phyloP scores from a whole-genome alignment of 1,139 yeast genomes.

The Sugiyamaella sp. region DNA sequence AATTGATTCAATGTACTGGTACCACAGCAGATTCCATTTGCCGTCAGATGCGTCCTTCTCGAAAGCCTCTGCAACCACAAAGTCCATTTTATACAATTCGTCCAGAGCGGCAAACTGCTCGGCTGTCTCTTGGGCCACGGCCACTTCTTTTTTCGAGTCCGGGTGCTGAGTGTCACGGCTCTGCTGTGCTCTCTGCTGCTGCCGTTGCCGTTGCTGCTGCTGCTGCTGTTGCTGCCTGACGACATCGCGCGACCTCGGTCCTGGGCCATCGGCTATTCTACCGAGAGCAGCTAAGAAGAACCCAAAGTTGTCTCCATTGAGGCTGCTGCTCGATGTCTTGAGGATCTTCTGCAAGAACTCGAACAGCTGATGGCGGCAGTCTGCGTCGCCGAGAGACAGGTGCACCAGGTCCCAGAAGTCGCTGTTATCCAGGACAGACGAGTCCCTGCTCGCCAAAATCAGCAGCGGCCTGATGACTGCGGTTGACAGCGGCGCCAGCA shows the following conservation, averaged over 20 bases:
- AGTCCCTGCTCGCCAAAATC: slow-evolving; percentile 53
- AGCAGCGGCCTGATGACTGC: slow-evolving; percentile 53
- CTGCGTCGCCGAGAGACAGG: slow-evolving; percentile 57
- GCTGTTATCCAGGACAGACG: slow-evolving; percentile 46
- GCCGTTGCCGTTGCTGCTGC: slow-evolving; percentile 43
- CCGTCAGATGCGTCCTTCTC: slow-evolving; percentile 19
- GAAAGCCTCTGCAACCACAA: slow-evolving; percentile 7
- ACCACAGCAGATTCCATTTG: slow-evolving; percentile 31
- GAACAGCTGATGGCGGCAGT: slow-evolving; percentile 53
- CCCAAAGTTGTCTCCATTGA: slow-evolving; percentile 58
- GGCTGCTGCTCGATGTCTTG: slow-evolving; percentile 44
- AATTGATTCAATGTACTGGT: slow-evolving; percentile 53
- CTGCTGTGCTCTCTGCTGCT: slow-evolving; percentile 38
- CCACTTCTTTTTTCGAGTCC: neutral
- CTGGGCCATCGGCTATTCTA: slow-evolving; percentile 74
- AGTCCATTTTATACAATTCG: slow-evolving; percentile 17
- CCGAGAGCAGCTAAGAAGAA: slow-evolving; percentile 67
- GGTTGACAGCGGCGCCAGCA: slow-evolving; percentile 25
- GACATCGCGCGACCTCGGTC: slow-evolving; percentile 56
- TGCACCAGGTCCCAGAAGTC: slow-evolving; percentile 68
- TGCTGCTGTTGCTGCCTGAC: slow-evolving; percentile 49
- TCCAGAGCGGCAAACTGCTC: slow-evolving; percentile 16
- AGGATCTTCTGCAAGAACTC: slow-evolving; percentile 53
- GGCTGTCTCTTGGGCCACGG: neutral
- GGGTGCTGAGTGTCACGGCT: neutral